phyloP scores from a whole-genome alignment of 2,329 filamentous ascomycete species.

The Apiospora rasikravindrae region DNA sequence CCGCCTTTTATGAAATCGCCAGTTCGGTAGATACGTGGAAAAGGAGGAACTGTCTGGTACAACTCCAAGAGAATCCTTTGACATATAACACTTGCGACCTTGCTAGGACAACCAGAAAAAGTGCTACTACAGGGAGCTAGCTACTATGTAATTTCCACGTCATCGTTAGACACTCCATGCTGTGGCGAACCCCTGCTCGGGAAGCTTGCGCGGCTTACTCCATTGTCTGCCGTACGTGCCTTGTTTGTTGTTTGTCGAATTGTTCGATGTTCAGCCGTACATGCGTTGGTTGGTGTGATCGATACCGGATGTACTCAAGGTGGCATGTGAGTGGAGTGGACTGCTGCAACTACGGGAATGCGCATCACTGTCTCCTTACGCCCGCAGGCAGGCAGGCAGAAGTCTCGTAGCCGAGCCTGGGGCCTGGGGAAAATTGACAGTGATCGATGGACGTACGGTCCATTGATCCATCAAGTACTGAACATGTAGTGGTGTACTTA shows the following conservation, averaged over 20 bases:
- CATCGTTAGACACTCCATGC: not conserved
- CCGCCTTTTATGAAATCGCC: not conserved
- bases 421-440: not conserved
- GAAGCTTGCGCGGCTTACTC: not conserved
- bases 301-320: not conserved
- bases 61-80: not conserved
- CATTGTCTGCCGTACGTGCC: not conserved
- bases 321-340: slow-evolving; percentile 3
- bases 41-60: not conserved
- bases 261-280: not conserved
- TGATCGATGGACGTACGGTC: not conserved
- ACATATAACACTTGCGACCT: not conserved
- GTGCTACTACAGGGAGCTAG: not conserved
- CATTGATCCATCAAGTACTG: not conserved
- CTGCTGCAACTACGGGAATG: slow-evolving; percentile 10
- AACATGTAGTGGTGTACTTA: not conserved
- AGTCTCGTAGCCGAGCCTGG: not conserved
- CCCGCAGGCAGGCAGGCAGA: not conserved
- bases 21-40: not conserved
- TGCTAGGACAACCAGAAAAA: not conserved
- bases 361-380: not conserved
- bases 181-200: not conserved
- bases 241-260: not conserved
- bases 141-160: slow-evolving; percentile 5
- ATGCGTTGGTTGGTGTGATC: not conserved